phyloP scores from a whole-genome alignment of 768 basidiomycete genomes.

The Strobilomyces confusus region DNA sequence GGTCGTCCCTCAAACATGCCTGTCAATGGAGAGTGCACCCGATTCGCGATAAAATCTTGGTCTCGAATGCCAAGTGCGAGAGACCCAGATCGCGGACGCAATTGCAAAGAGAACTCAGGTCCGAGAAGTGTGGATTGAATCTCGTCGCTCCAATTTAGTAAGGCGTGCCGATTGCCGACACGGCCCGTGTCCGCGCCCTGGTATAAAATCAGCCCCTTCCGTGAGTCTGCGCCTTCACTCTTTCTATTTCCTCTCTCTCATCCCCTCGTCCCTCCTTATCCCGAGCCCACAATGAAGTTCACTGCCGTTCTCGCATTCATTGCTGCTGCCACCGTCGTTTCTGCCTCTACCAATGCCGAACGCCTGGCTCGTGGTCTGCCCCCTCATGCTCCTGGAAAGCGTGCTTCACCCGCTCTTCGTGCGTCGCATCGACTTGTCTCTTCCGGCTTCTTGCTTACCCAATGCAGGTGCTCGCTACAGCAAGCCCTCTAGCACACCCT shows the following conservation, averaged over 20 bases:
- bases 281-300: conserved; percentile 27
- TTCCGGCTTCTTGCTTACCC: not conserved
- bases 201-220: conserved; percentile 10
- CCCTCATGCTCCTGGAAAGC: conserved; percentile 41
- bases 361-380: conserved; percentile 52
- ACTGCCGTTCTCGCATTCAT: conserved; percentile 33
- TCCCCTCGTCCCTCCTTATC: not conserved
- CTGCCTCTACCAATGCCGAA: conserved; percentile 48
- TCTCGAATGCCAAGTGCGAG: too few relatives aligned
- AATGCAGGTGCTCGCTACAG: conserved; percentile 33
- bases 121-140: not conserved
- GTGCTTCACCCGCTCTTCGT: conserved; percentile 34
- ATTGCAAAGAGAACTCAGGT: not conserved
- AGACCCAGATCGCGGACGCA: too few relatives aligned
- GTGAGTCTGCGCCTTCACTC: not conserved
- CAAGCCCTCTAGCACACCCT: conserved; percentile 32
- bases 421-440: conserved; percentile 5
- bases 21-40: too few relatives aligned
- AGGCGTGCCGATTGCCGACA: conserved; percentile 13
- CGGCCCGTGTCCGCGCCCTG: conserved; percentile 5
- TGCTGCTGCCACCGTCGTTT: conserved; percentile 35
- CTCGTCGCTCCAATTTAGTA: not conserved
- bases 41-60: too few relatives aligned
- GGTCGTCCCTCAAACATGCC: too few relatives aligned
- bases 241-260: not conserved